Base-by-base conservation (phyloP, 1,139 yeast genomes). In the Blastobotrys arbuscula region DNA sequence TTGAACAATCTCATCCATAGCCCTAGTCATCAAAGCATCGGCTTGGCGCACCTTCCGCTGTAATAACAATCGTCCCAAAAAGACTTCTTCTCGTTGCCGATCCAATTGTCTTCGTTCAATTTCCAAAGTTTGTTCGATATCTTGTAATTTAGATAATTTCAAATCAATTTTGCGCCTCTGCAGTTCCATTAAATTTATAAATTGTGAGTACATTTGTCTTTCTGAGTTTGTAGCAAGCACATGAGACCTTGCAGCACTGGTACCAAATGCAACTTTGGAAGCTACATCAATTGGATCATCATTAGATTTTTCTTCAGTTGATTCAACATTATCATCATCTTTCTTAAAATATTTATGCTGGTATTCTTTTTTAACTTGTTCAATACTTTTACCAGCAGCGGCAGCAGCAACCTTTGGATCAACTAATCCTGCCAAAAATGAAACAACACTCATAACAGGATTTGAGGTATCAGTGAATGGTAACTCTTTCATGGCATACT, bases 401-500 rank as follows among this genome's bases (percentile, higher is more conserved):
- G 96, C 95, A 10, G 89, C 88, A 50, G 81, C 84, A 1, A 92
- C 95, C 36, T 82, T 83, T n/a, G 92, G 83, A 61, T 90, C 96
- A 19, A 90, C 95, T 50, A 90, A 69, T 42, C 89, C 83, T 0
- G 94, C 82, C 69, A 94, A 73, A 66, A 90, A 92, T 4, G 96
- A 82, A 54, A 92, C 77, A 34, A 95, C 92, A 34, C 95, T 84
- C 71, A 92, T 77, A 3, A 92, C 90, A 1, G 99, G 98, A 64
- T 92, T 92, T 59, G 92, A 97, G 24, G 83, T 79, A 39, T 88
- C 78, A 45, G 88, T 81, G 42, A 87, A 82, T 7, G 97, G 96
- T 50, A 90, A 75, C 47, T 67, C 67, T 62, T 51, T 36, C 3
- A 94, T 82, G 3, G 92, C 84, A 66, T 78, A 89, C 62, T 83